These are phyloP conservation scores for Coniochaeta ligniaria DNA, from an alignment of 2,329 filamentous ascomycete genomes.

Conservation along the genomic window DNA sequence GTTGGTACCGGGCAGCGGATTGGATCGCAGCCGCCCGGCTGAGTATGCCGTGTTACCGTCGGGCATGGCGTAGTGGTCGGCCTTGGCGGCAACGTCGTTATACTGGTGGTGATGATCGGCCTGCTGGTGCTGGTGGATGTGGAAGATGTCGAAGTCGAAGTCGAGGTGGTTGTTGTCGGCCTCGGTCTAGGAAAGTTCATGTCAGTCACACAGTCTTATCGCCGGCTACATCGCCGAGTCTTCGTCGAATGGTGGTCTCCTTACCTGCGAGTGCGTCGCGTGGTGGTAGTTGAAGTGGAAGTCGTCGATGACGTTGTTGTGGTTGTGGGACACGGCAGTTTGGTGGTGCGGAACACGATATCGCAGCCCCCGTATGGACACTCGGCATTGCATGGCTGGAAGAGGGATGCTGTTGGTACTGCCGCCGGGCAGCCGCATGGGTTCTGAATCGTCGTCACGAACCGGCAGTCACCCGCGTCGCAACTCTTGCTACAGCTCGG, in stretches of 20 bases:
- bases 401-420: slow-evolving; percentile 19
- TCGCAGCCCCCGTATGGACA: slow-evolving; percentile 21
- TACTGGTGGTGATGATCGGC: slow-evolving; percentile 14
- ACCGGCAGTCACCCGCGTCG: slow-evolving; percentile 15
- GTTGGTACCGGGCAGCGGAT: slow-evolving; percentile 27
- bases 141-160: not conserved
- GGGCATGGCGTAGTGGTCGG: slow-evolving; percentile 18
- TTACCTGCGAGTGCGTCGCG: slow-evolving; percentile 4
- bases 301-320: not conserved
- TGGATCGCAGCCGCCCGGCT: slow-evolving; percentile 21
- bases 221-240: not conserved
- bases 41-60: slow-evolving; percentile 24
- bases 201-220: slow-evolving; percentile 6
- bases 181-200: slow-evolving; percentile 8
- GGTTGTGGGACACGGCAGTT: slow-evolving; percentile 13
- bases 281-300: not conserved
- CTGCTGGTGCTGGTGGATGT: slow-evolving; percentile 3
- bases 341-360: slow-evolving; percentile 15
- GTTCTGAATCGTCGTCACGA: slow-evolving; percentile 18
- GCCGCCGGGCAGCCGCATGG: slow-evolving; percentile 18
- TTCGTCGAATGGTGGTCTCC: slow-evolving; percentile 3
- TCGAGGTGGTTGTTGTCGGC: slow-evolving; percentile 10
- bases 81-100: slow-evolving; percentile 15
- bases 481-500: slow-evolving; percentile 15
- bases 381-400: slow-evolving; percentile 18